Conservation (phyloP, 257 asterid genomes). For the Solanum pinnatisectum region DNA sequence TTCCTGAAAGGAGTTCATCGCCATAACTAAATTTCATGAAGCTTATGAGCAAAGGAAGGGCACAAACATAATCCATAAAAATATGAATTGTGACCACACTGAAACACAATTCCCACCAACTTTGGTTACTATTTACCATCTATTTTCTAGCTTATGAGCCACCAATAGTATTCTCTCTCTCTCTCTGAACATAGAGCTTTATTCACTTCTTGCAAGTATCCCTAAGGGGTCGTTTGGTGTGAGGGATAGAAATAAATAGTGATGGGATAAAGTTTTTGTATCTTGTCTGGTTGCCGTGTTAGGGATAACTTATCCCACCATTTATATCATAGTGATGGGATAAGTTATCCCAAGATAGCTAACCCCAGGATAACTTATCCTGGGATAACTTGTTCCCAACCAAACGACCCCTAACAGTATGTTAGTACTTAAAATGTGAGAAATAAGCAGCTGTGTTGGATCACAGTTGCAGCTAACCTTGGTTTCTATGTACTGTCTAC, state of each 20-base stretch:
- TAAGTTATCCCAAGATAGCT: too few relatives aligned
- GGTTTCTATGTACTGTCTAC: neutral
- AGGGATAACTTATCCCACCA: too few relatives aligned
- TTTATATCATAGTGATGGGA: too few relatives aligned
- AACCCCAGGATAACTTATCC: too few relatives aligned
- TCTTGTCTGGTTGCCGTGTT: too few relatives aligned
- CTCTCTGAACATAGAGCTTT: neutral
- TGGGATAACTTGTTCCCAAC: too few relatives aligned
- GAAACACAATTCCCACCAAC: neutral
- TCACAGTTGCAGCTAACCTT: neutral
- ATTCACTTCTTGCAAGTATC: neutral
- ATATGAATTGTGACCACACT: neutral
- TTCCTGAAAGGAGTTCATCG: neutral
- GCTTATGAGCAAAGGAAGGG: neutral
- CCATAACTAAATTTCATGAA: neutral
- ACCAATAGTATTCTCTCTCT: neutral
- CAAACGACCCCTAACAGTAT: neutral
- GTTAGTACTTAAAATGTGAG: neutral
- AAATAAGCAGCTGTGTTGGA: neutral
- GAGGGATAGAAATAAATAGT: too few relatives aligned
- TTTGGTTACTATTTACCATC: neutral
- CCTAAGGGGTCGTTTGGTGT: too few relatives aligned
- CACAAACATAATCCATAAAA: conserved; percentile 1
- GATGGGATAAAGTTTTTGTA: too few relatives aligned
- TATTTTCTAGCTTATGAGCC: neutral